phyloP scores from a whole-genome alignment of 2,329 filamentous ascomycete species.

The Colletotrichum sp. region DNA sequence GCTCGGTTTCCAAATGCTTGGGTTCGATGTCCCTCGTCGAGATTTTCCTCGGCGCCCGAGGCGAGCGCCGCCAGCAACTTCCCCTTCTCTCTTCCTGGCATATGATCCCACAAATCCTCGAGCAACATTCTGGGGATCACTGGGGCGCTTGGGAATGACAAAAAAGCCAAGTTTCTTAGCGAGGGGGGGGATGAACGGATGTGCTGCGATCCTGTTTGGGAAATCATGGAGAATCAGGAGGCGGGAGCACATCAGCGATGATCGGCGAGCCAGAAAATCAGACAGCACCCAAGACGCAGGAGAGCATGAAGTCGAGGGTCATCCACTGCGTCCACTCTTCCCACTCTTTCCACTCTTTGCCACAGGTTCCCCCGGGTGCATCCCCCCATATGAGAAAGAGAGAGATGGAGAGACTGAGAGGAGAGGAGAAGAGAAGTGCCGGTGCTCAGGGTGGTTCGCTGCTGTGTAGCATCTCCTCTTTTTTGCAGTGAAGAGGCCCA shows the following conservation, averaged over 20 bases:
- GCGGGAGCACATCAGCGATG: neutral
- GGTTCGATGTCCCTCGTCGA: neutral
- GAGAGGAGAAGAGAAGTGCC: neutral
- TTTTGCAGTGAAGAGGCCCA: neutral
- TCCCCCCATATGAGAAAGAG: neutral
- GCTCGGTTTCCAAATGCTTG: neutral
- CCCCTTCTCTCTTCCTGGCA: neutral
- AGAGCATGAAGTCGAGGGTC: neutral
- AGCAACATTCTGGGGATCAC: neutral
- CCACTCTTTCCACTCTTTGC: neutral
- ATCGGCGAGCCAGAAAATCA: conserved; percentile 17
- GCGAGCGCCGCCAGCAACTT: neutral
- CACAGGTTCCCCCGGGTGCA: neutral
- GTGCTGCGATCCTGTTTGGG: conserved; percentile 17
- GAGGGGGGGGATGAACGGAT: conserved; percentile 15
- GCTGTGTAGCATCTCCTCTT: neutral
- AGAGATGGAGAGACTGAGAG: neutral
- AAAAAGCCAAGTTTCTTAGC: conserved; percentile 16
- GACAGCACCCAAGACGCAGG: neutral
- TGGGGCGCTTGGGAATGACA: neutral
- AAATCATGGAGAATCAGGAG: conserved; percentile 15
- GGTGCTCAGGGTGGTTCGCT: neutral
- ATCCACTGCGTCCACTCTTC: neutral
- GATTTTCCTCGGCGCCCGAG: neutral
- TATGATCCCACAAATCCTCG: neutral